phyloP scores from a whole-genome alignment of 2,329 filamentous ascomycete genomes.

The Magnaporthiopsis poae region DNA sequence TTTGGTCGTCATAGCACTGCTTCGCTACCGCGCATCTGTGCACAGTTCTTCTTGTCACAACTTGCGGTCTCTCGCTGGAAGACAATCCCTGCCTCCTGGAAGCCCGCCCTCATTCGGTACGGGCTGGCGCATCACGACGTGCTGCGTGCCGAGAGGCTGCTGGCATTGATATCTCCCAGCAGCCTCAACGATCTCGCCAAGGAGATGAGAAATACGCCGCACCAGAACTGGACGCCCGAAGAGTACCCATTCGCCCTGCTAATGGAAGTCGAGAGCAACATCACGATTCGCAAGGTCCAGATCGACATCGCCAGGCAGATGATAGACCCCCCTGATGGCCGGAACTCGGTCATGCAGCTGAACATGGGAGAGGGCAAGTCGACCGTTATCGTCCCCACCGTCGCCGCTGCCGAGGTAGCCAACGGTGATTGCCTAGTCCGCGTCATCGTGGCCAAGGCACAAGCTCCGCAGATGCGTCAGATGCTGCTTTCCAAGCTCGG shows the following conservation, averaged over 20 bases:
- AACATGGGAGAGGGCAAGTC: slow-evolving; percentile 67
- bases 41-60: slow-evolving; percentile 1
- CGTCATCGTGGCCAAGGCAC: slow-evolving; percentile 51
- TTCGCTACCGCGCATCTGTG: background rate
- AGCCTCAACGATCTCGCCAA: slow-evolving; percentile 25
- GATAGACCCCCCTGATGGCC: slow-evolving; percentile 25
- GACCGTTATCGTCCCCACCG: slow-evolving; percentile 58
- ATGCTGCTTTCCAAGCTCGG: slow-evolving; percentile 45
- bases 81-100: slow-evolving; percentile 26
- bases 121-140: slow-evolving; percentile 29
- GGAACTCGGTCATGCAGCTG: slow-evolving; percentile 52
- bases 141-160: slow-evolving; percentile 33
- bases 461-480: slow-evolving; percentile 51
- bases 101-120: slow-evolving; percentile 26
- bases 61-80: slow-evolving; percentile 1
- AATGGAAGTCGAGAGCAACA: slow-evolving; percentile 52
- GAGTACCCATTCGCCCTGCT: slow-evolving; percentile 51
- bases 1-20: no score
- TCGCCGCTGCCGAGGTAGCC: slow-evolving; percentile 39
- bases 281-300: slow-evolving; percentile 53
- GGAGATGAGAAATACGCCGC: slow-evolving; percentile 41
- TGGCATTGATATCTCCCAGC: slow-evolving; percentile 12
- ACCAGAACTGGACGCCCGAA: slow-evolving; percentile 43
- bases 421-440: slow-evolving; percentile 41
- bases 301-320: slow-evolving; percentile 48